Evolutionary conservation across 106 monocot genomes (phyloP).

Genomic region (Narthecium ossifragum): DNA sequence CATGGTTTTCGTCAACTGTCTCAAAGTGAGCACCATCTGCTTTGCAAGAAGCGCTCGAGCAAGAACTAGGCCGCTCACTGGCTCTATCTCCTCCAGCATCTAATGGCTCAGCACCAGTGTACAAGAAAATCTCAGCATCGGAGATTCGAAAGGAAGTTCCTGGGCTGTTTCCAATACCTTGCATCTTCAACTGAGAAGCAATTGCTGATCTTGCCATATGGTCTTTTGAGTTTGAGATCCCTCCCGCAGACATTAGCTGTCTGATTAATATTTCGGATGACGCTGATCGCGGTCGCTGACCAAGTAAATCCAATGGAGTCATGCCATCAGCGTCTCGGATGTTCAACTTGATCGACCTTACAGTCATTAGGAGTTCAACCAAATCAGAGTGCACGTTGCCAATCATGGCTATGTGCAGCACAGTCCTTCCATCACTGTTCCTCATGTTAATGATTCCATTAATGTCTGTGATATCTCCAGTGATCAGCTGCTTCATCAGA

Average conservation of each 20-base stretch:
- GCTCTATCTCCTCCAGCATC: conserved; percentile 11
- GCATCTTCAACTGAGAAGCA: conserved; percentile 41
- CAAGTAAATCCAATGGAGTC: conserved; percentile 74
- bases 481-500: conserved; percentile 50
- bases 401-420: conserved; percentile 65
- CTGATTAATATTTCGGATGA: conserved; percentile 71
- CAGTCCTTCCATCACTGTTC: conserved; percentile 72
- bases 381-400: conserved; percentile 58
- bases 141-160: conserved; percentile 72
- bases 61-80: conserved; percentile 50
- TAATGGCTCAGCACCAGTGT: conserved; percentile 36
- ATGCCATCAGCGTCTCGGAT: conserved; percentile 57
- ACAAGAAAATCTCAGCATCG: conserved; percentile 85
- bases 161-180: conserved; percentile 49
- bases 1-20: conserved; percentile 7
- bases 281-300: conserved; percentile 31
- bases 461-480: conserved; percentile 28
- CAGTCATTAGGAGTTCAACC: conserved; percentile 60
- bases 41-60: conserved; percentile 37
- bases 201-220: conserved; percentile 17
- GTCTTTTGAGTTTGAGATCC: conserved; percentile 40
- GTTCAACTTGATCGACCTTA: conserved; percentile 53
- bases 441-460: conserved; percentile 47
- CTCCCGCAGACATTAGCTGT: conserved; percentile 64
- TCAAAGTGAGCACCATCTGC: conserved; percentile 16